A percentile compares a stretch with the other conserved stretches of the same genome.
Evolutionary conservation across 768 basidiomycete genomes (phyloP).

Genomic region (Pleurotus sapidus): DNA sequence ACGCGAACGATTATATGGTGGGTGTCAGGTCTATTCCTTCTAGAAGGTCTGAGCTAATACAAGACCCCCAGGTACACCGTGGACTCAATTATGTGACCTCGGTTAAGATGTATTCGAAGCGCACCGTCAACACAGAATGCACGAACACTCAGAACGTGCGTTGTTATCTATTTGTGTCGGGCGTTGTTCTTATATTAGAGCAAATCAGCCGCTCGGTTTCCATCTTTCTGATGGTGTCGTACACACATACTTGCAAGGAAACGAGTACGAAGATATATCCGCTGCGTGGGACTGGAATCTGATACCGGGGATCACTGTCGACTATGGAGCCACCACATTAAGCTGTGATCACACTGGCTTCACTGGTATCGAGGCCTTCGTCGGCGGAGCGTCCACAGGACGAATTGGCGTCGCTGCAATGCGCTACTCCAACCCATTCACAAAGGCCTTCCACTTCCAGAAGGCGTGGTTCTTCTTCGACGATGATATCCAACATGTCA

Average conservation of each 20-base stretch:
- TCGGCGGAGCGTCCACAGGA: constrained; percentile 65
- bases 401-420: constrained; percentile 55
- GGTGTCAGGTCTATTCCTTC: constrained; percentile 3
- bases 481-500: constrained; percentile 60
- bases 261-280: constrained; percentile 72
- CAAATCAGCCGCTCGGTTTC: constrained; percentile 54
- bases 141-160: constrained; percentile 60
- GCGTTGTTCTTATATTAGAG: constrained; percentile 1
- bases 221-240: constrained; percentile 66
- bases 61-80: constrained; percentile 52
- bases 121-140: constrained; percentile 64
- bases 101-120: constrained; percentile 58
- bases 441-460: constrained; percentile 52
- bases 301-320: constrained; percentile 68
- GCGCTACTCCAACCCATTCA: constrained; percentile 66
- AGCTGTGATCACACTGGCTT: constrained; percentile 39
- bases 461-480: constrained; percentile 76
- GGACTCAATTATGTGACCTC: constrained; percentile 58
- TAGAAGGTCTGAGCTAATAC: background rate
- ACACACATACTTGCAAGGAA: constrained; percentile 61
- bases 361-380: constrained; percentile 52
- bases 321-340: constrained; percentile 56
- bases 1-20: constrained; percentile 69
- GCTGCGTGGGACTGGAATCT: constrained; percentile 79
- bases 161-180: background rate